Evolutionary conservation across 495 filamentous ascomycete species (phyloP).

Genomic region (Elasticomyces elasticus): DNA sequence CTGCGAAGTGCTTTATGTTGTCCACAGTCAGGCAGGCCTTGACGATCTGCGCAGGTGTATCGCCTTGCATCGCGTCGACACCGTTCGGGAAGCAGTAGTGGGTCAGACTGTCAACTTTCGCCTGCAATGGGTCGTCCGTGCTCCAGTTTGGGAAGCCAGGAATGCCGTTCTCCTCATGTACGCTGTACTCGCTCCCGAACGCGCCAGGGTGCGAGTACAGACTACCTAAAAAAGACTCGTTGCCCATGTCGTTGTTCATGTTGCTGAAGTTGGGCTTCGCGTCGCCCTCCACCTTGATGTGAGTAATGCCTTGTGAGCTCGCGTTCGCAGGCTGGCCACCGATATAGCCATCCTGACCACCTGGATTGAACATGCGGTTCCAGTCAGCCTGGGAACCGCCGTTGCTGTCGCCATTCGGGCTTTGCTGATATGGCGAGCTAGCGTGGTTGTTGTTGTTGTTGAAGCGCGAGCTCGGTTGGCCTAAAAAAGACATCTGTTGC

Average conservation of each 20-base stretch:
- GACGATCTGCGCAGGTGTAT: constrained; percentile 32
- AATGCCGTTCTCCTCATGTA: constrained; percentile 21
- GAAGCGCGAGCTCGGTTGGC: constrained; percentile 24
- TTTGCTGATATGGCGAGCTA: constrained; percentile 10
- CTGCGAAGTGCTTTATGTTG: constrained; percentile 53
- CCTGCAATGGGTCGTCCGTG: constrained; percentile 29
- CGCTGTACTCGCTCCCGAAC: constrained; percentile 18
- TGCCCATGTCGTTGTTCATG: constrained; percentile 9
- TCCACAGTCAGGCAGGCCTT: constrained; percentile 45
- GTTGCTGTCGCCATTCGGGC: constrained; percentile 14
- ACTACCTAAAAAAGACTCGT: constrained; percentile 25
- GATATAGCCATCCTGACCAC: constrained; percentile 23
- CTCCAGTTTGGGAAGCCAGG: constrained; percentile 28
- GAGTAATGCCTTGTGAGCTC: constrained; percentile 19
- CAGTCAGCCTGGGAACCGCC: constrained; percentile 13
- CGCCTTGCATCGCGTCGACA: constrained; percentile 27
- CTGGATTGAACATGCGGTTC: constrained; percentile 21
- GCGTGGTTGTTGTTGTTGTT: constrained; percentile 20
- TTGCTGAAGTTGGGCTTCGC: constrained; percentile 12
- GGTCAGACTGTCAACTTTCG: constrained; percentile 28
- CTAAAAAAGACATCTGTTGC: constrained; percentile 23
- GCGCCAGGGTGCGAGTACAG: constrained; percentile 22
- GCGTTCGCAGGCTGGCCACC: constrained; percentile 20
- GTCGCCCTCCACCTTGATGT: constrained; percentile 21
- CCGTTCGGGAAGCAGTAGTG: constrained; percentile 45